Evolutionary conservation across 2,329 filamentous ascomycete genomes (phyloP).

Genomic region (Colletotrichum endophyticum): DNA sequence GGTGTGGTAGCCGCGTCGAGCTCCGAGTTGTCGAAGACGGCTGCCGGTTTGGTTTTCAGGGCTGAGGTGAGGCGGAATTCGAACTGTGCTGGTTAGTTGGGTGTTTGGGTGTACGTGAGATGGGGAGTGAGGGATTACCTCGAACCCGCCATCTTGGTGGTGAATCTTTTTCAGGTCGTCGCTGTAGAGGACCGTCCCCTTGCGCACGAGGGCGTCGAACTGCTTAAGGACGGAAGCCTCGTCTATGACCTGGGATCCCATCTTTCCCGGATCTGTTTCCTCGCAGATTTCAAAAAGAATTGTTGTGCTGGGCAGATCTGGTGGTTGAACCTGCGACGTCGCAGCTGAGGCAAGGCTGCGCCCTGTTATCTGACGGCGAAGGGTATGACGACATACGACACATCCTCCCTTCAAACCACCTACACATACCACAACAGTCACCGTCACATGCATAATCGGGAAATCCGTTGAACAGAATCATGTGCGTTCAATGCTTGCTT

Average conservation of each 20-base stretch:
- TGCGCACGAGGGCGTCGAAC: background rate
- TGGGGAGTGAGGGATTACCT: background rate
- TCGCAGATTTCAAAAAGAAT: too few relatives aligned
- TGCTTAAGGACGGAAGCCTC: constrained; percentile 1
- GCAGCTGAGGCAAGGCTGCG: background rate
- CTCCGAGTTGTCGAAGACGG: constrained; percentile 2
- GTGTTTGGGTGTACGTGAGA: background rate
- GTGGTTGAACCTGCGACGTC: background rate
- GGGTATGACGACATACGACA: constrained; percentile 4
- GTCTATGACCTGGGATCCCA: background rate
- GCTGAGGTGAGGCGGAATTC: constrained; percentile 16
- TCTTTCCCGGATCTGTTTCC: background rate
- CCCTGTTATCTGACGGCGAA: background rate
- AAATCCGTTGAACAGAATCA: accelerated
- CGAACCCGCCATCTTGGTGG: background rate
- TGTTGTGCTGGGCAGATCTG: background rate
- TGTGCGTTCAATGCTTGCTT: background rate
- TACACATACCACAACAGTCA: background rate
- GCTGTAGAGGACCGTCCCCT: constrained; percentile 1
- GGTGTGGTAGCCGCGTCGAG: background rate
- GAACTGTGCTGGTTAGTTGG: background rate
- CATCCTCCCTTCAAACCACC: background rate
- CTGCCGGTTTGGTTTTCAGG: constrained; percentile 4
- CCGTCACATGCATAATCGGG: background rate
- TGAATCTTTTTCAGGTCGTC: constrained; percentile 3